Evolutionary conservation across 1,139 yeast genomes (phyloP).

Genomic region (Suhomyces wounanorum): DNA sequence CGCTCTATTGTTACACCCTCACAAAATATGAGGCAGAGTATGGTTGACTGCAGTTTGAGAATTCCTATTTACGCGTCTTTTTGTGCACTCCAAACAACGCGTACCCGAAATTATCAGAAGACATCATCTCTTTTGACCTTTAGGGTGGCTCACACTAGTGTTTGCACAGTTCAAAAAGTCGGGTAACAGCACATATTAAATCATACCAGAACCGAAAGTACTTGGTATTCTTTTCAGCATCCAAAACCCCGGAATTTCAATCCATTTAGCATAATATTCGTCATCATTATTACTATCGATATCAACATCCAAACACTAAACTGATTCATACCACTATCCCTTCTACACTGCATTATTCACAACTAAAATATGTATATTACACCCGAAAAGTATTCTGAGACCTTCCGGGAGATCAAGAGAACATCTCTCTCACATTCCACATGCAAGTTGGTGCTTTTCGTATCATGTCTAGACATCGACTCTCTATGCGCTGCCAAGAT

Average conservation of each 20-base stretch:
- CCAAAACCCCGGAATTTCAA: neutral
- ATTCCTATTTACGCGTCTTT: neutral
- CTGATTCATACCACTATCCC: neutral
- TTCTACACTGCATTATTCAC: neutral
- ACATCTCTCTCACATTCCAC: conserved; percentile 83
- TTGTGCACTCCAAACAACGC: conserved; percentile 5
- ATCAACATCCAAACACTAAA: neutral
- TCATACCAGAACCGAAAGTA: neutral
- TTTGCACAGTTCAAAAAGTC: neutral
- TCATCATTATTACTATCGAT: neutral
- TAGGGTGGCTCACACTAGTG: neutral
- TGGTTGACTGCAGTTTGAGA: no score
- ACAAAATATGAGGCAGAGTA: no score
- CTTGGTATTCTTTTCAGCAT: neutral
- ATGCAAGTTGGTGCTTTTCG: conserved; percentile 84
- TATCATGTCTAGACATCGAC: conserved; percentile 88
- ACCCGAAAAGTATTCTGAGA: conserved; percentile 59
- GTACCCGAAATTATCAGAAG: neutral
- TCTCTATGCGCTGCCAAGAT: conserved; percentile 88
- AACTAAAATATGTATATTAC: conserved; percentile 55
- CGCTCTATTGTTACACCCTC: neutral
- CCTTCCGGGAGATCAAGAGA: conserved; percentile 60
- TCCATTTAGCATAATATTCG: neutral
- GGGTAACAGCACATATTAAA: neutral
- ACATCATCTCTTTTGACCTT: neutral